Base-by-base conservation (phyloP, 1,284 basidiomycete genomes). In the Sporisorium iseilematis-ciliati region DNA sequence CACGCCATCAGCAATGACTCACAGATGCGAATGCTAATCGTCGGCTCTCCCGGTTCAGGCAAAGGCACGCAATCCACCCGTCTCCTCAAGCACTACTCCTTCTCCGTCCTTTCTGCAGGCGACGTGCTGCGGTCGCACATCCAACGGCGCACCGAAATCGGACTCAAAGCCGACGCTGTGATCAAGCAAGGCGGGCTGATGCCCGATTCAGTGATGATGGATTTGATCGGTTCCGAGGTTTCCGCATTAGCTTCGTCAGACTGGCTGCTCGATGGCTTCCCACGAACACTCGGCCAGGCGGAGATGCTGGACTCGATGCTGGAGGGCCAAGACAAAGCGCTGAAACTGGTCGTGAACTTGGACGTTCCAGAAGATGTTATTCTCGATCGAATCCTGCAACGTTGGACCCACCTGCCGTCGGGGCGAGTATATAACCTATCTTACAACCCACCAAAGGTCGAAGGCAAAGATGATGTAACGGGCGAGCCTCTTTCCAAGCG, bases 181-280 rank as follows among this genome's bases (percentile, higher is more conserved):
- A 84, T 84, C 65, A 66, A 75, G 11, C 45, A 49, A 7, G 83
- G 83, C n/a, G 66, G 62, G 0, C 65, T 84, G n/a, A 84, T 84
- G 82, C 82, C 83, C 2, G 83, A 84, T 52, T 33, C 63, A 52
- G 77, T 80, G 20, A 84, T 84, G 82, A 83, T 83, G 82, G 57
- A 68, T 29, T 64, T 84, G 7, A 70, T 83, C 51, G 66, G 71
- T n/a, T 26, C 65, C 7, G 74, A 79, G 49, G 62, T 84, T 4
- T 14, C 60, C 8, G 40, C 59, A 25, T 54, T 79, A 18, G 65
- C 42, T 0, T 43, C 40, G 2, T 26, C 70, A 89, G 91, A 93
- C 83, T 97, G 95, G 95, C 92, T 98, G 74, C 86, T 99, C 38
- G 96, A 99, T 82, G 96, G 96, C 6, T 99, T 99, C 83, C 96